Evolutionary conservation across 2,329 filamentous ascomycete species (phyloP), one percentile per base, ranked within the genome.

Genomic region (Fragosphaeria purpurea): DNA sequence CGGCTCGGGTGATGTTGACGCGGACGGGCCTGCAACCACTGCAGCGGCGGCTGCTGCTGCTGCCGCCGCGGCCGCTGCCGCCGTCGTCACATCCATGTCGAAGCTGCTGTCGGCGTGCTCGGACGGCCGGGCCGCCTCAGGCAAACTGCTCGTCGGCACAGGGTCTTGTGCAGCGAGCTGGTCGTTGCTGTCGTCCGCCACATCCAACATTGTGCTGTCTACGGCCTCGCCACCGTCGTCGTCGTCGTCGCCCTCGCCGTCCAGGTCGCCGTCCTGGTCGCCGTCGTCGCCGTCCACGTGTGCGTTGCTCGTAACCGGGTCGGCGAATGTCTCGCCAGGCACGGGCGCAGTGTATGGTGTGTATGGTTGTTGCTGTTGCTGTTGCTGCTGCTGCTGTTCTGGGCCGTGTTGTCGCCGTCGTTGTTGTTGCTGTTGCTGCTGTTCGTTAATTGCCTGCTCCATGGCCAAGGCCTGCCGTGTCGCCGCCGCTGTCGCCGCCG

Each of bases 401-500:
- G 44, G 9, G n/a, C 40, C 47, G 8, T 44, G 47, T 41, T 49
- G 12, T 47, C 44, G 39, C 22, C 35, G 33, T 47, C 49, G 34
- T 33, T 51, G 44, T n/a, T n/a, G n/a, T 33, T 55, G 50, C 5
- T 54, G 53, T n/a, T 58, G 47, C 31, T 57, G 53, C 38, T 54
- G 53, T 4, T 56, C 43, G 30, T 50, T 50, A 37, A 56, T 48
- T 4, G 50, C 53, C 38, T 53, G 46, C 50, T 54, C 55, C 1
- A 53, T 35, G 5, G 44, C 48, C 44, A 53, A 11, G 10, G 47
- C 51, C 6, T 49, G 54, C 11, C 47, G 50, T 32, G n/a, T 48
- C 5, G 31, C 39, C n/a, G n/a, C n/a, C n/a, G n/a, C n/a, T n/a
- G n/a, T n/a, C n/a, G n/a, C n/a, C 5, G 46, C 13, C 13, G 12